phyloP scores from a whole-genome alignment of 805 yeast genomes.

The Citeromyces matritensis region DNA sequence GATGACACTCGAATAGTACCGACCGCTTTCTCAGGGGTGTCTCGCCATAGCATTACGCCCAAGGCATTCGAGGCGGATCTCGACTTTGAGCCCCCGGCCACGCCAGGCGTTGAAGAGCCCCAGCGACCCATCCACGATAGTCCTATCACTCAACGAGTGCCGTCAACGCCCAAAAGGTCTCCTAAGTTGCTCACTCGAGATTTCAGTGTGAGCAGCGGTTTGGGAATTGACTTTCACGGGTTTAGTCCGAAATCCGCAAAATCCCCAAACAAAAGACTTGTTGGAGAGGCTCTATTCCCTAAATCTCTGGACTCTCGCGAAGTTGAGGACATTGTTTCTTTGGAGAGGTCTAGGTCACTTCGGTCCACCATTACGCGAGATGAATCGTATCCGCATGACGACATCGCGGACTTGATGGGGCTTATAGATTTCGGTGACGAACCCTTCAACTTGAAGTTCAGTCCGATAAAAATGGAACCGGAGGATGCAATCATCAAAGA shows the following conservation, averaged over 20 bases:
- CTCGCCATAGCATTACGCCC: too few relatives aligned
- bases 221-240: conserved; percentile 1
- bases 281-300: conserved; percentile 57
- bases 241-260: conserved; percentile 1
- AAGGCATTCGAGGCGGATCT: too few relatives aligned
- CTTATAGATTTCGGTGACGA: conserved; percentile 29
- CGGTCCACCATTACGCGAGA: conserved; percentile 28
- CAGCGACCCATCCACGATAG: too few relatives aligned
- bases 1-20: too few relatives aligned
- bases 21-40: too few relatives aligned
- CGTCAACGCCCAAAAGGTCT: too few relatives aligned
- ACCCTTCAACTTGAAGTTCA: conserved; percentile 1
- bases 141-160: too few relatives aligned
- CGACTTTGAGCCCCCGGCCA: too few relatives aligned
- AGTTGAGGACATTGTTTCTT: conserved; percentile 57
- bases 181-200: too few relatives aligned
- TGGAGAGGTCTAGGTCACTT: conserved; percentile 51
- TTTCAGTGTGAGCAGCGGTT: background rate
- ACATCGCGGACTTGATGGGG: conserved; percentile 27
- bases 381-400: conserved; percentile 15
- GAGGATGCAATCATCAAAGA: background rate
- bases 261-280: conserved; percentile 10
- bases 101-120: too few relatives aligned
- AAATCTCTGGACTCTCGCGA: conserved; percentile 51
- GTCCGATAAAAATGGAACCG: background rate